A percentile compares a stretch with the other conserved stretches of the same genome.
These are phyloP conservation scores for Candida boleticola DNA, from an alignment of 805 yeast species.

Conservation along the genomic window DNA sequence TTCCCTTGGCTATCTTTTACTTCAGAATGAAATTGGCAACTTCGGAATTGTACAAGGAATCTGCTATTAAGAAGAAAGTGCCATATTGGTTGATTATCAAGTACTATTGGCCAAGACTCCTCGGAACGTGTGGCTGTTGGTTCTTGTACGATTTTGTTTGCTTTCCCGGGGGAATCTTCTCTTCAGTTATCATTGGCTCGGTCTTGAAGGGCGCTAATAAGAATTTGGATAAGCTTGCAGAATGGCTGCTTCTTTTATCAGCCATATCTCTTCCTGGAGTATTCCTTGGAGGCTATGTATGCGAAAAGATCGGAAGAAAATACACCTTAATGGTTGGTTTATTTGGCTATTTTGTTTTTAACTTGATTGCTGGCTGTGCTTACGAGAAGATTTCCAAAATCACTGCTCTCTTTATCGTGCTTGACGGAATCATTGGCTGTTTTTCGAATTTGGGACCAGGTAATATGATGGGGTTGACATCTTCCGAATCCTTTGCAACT, in stretches of 20 bases:
- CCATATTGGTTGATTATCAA: slow-evolving; percentile 56
- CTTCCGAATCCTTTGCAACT: slow-evolving; percentile 68
- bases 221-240: slow-evolving; percentile 55
- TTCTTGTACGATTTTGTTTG: slow-evolving; percentile 78
- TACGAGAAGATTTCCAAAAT: slow-evolving; percentile 55
- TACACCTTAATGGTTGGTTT: slow-evolving; percentile 71
- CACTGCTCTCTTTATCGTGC: slow-evolving; percentile 61
- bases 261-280: slow-evolving; percentile 70
- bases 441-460: slow-evolving; percentile 80
- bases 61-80: slow-evolving; percentile 56
- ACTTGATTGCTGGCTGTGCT: slow-evolving; percentile 66
- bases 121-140: slow-evolving; percentile 78
- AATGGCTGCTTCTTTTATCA: slow-evolving; percentile 69
- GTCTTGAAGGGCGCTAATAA: slow-evolving; percentile 34
- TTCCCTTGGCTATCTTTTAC: slow-evolving; percentile 71
- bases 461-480: slow-evolving; percentile 60
- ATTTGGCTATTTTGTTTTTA: slow-evolving; percentile 66
- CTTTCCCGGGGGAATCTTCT: slow-evolving; percentile 74
- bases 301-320: slow-evolving; percentile 68
- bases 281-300: slow-evolving; percentile 61
- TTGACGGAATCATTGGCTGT: slow-evolving; percentile 71
- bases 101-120: slow-evolving; percentile 63
- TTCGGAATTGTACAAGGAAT: slow-evolving; percentile 58
- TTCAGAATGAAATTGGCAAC: slow-evolving; percentile 70
- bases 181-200: slow-evolving; percentile 55